Evolutionary conservation across 768 basidiomycete genomes (phyloP).

Genomic region (Serendipita sp.): DNA sequence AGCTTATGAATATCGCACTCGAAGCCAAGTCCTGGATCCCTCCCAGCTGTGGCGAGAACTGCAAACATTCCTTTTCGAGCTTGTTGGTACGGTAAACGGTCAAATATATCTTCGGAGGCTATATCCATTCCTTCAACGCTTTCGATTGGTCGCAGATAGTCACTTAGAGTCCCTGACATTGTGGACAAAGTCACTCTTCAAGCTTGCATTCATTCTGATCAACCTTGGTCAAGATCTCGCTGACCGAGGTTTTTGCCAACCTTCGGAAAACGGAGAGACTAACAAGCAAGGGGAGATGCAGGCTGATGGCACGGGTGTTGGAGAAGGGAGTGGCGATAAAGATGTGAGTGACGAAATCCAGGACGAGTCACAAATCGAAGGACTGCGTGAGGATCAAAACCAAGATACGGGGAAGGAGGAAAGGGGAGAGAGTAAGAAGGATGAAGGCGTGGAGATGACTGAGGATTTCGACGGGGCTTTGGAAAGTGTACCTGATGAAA

Average conservation of each 20-base stretch:
- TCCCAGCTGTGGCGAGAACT: not conserved
- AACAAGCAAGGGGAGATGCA: constrained; percentile 21
- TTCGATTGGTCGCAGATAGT: constrained; percentile 37
- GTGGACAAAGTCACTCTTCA: constrained; percentile 70
- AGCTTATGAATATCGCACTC: not conserved
- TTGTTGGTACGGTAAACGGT: not conserved
- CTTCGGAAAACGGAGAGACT: constrained; percentile 51
- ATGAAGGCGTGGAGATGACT: constrained; percentile 61
- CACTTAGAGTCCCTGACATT: constrained; percentile 40
- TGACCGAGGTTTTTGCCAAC: constrained; percentile 84
- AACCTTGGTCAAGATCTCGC: constrained; percentile 58
- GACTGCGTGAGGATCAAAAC: constrained; percentile 44
- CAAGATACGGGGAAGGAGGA: constrained; percentile 28
- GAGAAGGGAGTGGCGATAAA: constrained; percentile 69
- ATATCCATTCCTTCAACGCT: constrained; percentile 63
- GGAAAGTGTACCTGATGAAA: constrained; percentile 54
- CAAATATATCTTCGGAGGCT: constrained; percentile 25
- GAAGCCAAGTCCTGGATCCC: not conserved
- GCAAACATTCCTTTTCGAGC: not conserved
- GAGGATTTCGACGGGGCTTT: constrained; percentile 78
- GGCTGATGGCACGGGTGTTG: constrained; percentile 73
- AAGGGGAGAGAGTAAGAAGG: constrained; percentile 23
- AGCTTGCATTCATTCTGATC: constrained; percentile 63
- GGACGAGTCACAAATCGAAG: constrained; percentile 94
- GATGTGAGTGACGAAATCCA: constrained; percentile 91